Evolutionary conservation across 2,329 filamentous ascomycete genomes (phyloP).

Genomic region (Apiospora koreana): DNA sequence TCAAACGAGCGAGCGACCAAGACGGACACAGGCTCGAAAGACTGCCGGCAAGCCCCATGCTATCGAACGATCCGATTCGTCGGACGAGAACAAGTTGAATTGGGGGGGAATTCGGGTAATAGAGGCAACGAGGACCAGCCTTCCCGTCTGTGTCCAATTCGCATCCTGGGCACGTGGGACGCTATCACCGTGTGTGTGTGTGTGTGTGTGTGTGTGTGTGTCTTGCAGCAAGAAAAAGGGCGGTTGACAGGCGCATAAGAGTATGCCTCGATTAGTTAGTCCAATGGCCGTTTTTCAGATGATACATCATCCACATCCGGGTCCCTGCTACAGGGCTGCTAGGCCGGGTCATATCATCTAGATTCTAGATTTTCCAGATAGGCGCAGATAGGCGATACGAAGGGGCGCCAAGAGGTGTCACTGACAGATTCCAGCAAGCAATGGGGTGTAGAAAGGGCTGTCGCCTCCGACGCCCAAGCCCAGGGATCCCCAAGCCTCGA

Average conservation of each 20-base stretch:
- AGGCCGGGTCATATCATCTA: background rate
- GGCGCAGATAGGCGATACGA: slow-evolving; percentile 6
- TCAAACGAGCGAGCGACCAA: background rate
- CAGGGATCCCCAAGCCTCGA: background rate
- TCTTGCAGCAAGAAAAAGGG: background rate
- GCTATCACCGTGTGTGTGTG: background rate
- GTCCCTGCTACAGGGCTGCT: slow-evolving; percentile 4
- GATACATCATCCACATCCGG: background rate
- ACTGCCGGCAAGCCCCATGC: background rate
- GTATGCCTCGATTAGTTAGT: background rate
- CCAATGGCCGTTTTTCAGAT: background rate
- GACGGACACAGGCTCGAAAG: background rate
- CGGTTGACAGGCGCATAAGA: background rate
- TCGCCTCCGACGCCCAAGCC: background rate
- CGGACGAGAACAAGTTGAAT: background rate
- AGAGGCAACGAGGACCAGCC: background rate
- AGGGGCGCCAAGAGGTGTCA: background rate
- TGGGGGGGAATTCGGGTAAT: background rate
- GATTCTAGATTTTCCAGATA: background rate
- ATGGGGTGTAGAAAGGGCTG: background rate
- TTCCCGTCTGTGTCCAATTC: background rate
- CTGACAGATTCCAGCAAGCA: background rate
- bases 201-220: background rate
- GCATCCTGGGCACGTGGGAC: background rate
- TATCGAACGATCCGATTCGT: background rate